Evolutionary conservation across 371 early-diverging fungal genomes (phyloP), one percentile per base, ranked within the genome.

Genomic region (Encephalitozoon romaleae): DNA sequence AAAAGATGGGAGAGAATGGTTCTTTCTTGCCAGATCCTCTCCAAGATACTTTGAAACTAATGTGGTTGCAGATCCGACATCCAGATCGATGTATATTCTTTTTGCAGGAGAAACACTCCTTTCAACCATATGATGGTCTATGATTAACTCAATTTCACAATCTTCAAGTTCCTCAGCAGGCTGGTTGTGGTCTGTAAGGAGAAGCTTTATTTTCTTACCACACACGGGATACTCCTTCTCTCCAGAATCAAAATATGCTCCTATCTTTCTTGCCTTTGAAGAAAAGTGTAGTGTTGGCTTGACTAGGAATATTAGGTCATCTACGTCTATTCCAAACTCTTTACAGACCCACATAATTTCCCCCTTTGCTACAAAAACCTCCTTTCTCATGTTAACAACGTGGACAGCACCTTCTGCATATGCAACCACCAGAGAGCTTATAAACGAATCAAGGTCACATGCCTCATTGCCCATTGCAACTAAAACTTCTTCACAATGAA

Each of bases 381-480:
- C 74, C 70, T 75, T 81, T 9, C 26, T 64, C 76, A 85, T 73
- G 42, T 78, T 78, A n/a, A 85, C 79, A n/a, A 85, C 83, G 38
- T 67, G 78, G 23, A 85, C 68, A n/a, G 54, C 38, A 23, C 75
- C 71, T 71, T 76, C 72, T 34, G 81, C 69, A 28, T 76, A 65
- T 25, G 82, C 78, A 8, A 78, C 53, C n/a, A 83, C 79, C 21
- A 82, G 65, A 11, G 83, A 82, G 28, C 80, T 77, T 53, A 85
- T 63, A 55, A 85, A 85, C 2, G 82, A 82, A 64, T 85, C 85
- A 12, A 80, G 53, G 65, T 85, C 85, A 43, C 83, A 83, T 39
- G 79, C 80, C 55, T 80, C 79, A 64, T 80, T 83, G 18, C 85
- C 85, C 70, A 85, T 69, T 25, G 72, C 69, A 32, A 82, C 65